Percentiles rank a stretch among this genome's conserved stretches.
Evolutionary conservation across 306 rosid genomes (phyloP).

Genomic region (Sechiopsis laciniata): DNA sequence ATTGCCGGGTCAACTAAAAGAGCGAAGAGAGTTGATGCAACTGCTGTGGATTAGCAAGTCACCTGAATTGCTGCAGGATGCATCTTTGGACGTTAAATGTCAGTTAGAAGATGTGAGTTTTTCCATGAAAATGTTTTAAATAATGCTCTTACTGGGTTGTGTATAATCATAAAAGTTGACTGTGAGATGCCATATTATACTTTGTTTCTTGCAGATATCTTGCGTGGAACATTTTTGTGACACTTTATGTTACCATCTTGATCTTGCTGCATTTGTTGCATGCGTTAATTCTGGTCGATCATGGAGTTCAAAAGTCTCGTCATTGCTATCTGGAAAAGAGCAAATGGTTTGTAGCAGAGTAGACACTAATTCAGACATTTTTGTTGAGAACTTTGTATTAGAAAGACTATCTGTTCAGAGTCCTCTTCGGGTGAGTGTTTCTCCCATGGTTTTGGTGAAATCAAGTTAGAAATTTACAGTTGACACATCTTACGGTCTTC

Average conservation of each 20-base stretch:
- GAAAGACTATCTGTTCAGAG: constrained; percentile 94
- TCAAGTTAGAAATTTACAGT: not conserved
- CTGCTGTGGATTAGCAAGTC: constrained; percentile 86
- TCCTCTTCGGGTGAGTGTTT: constrained; percentile 79
- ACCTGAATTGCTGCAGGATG: constrained; percentile 70
- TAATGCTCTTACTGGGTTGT: constrained; percentile 30
- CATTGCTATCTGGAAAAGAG: constrained; percentile 58
- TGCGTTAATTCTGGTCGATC: constrained; percentile 80
- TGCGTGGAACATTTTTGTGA: constrained; percentile 91
- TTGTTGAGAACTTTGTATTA: constrained; percentile 88
- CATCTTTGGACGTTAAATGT: constrained; percentile 68
- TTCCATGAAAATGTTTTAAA: constrained; percentile 16
- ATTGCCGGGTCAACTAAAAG: constrained; percentile 67
- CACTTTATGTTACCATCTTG: constrained; percentile 80
- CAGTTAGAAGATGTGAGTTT: constrained; percentile 75
- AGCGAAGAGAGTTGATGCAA: constrained; percentile 80
- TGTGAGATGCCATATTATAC: constrained; percentile 22
- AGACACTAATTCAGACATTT: constrained; percentile 54
- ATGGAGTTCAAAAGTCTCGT: constrained; percentile 71
- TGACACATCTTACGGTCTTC: not conserved
- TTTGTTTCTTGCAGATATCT: constrained; percentile 57
- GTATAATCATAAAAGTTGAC: constrained; percentile 25
- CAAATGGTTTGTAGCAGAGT: constrained; percentile 42
- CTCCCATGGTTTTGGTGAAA: not conserved
- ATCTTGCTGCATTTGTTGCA: constrained; percentile 89